Base-by-base conservation (phyloP, 2,329 filamentous ascomycete genomes). In the Talaromyces sp. region DNA sequence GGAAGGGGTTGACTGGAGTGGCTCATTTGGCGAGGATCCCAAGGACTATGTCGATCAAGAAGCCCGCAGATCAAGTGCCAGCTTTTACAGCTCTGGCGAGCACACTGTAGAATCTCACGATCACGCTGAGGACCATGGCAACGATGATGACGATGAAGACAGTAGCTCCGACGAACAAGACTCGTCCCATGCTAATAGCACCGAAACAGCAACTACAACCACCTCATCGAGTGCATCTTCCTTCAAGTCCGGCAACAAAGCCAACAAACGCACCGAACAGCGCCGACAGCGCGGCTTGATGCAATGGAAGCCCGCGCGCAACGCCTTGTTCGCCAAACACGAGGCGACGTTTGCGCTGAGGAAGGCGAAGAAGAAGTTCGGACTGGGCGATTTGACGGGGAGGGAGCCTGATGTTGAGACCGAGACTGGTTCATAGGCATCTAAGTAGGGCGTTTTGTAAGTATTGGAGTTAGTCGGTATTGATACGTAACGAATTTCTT, bases 221-320 rank as follows among this genome's bases (percentile, higher is more conserved):
- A 22, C 33, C 4, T 56, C 52, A 60, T 27, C 56, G 24, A 72
- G 68, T 47, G 62, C 68, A 62, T 61, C 37, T 61, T 65, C 62
- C 70, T 67, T 58, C 62, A 67, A 59, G 45, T 45, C 52, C 8
- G 73, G 73, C 3, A 75, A 79, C 39, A 76, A 73, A 66, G 75
- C 75, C 11, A 79, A 78, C 60, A 77, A 75, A 66, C 77, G 79
- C 56, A 79, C 75, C 39, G 83, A 97, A 74, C 90, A 93, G 75
- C 86, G 93, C 0, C 92, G 93, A 79, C 93, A 97, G 70, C 85
- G 93, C 11, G 94, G 94, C 0, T 73, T 97, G 74, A 96, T 97
- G 92, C 94, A 98, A 77, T 98, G 93, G 93, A 91, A 89, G 73
- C 93, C 94, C 0, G 90, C 93, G 75, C 85, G 94, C 47, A 97